Evolutionary conservation across 2,329 filamentous ascomycete genomes (phyloP).

Genomic region (Calonectria honghensis): DNA sequence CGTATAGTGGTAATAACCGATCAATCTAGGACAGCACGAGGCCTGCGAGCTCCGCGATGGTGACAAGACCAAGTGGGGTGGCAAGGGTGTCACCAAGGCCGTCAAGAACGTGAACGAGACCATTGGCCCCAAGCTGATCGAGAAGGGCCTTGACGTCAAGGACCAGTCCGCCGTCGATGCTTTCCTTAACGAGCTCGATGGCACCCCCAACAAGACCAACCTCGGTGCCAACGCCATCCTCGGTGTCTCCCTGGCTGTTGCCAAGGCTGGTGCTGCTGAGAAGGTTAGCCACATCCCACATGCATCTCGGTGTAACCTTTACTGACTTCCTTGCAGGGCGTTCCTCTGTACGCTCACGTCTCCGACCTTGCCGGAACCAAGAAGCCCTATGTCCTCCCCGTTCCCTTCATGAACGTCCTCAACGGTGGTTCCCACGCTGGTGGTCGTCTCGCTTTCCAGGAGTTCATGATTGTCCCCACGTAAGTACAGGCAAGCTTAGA

Average conservation of each 20-base stretch:
- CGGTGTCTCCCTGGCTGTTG: slow-evolving; percentile 88
- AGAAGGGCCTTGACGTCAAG: slow-evolving; percentile 89
- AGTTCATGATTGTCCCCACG: slow-evolving; percentile 96
- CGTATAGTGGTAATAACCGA: slow-evolving; percentile 56
- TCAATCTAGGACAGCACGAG: slow-evolving; percentile 84
- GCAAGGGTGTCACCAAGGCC: slow-evolving; percentile 91
- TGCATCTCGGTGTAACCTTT: slow-evolving; percentile 9
- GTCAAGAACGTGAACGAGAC: slow-evolving; percentile 89
- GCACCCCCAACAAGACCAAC: slow-evolving; percentile 90
- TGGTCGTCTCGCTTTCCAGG: slow-evolving; percentile 95
- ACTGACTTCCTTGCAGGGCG: slow-evolving; percentile 68
- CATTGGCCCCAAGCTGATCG: slow-evolving; percentile 88
- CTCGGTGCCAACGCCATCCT: slow-evolving; percentile 93
- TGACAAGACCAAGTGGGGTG: slow-evolving; percentile 89
- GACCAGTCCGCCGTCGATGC: slow-evolving; percentile 89
- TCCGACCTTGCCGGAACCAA: slow-evolving; percentile 92
- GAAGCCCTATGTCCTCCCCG: slow-evolving; percentile 92
- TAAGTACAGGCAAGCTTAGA: slow-evolving; percentile 64
- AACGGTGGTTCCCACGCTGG: slow-evolving; percentile 96
- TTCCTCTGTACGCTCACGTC: slow-evolving; percentile 91
- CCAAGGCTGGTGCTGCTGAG: slow-evolving; percentile 92
- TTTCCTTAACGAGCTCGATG: slow-evolving; percentile 91
- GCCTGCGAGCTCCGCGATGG: slow-evolving; percentile 93
- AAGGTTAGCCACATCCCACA: slow-evolving; percentile 71
- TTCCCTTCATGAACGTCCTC: slow-evolving; percentile 95